These are phyloP conservation scores for Nothomitra cinnamomea DNA, from an alignment of 2,329 filamentous ascomycete species.

Conservation along the genomic window DNA sequence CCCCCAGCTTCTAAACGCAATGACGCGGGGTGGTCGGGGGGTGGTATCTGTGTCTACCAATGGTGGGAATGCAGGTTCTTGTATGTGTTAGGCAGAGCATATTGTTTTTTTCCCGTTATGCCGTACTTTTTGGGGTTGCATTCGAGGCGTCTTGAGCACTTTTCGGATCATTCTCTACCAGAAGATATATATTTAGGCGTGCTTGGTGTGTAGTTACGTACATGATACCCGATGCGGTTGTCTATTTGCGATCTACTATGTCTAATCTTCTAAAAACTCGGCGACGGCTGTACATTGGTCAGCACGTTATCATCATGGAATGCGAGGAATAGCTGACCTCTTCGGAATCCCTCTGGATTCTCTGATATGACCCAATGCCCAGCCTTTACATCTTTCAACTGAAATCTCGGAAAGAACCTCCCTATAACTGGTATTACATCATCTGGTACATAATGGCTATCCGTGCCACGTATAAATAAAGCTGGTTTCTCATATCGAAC, in stretches of 20 bases:
- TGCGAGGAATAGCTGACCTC: constrained; percentile 34
- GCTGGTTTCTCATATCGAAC: constrained; percentile 58
- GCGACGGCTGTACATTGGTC: constrained; percentile 4
- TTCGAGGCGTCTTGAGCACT: neutral
- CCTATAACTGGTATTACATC: constrained; percentile 66
- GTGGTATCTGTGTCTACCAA: constrained; percentile 8
- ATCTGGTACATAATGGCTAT: constrained; percentile 64
- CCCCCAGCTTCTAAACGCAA: constrained; percentile 24
- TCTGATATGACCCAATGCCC: constrained; percentile 89
- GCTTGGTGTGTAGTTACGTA: neutral
- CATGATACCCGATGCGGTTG: neutral
- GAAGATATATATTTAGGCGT: neutral
- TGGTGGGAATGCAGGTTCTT: constrained; percentile 6
- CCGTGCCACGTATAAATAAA: constrained; percentile 63
- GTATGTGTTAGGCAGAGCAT: constrained; percentile 8
- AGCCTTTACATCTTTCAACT: constrained; percentile 54
- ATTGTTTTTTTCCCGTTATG: neutral
- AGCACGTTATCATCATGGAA: neutral
- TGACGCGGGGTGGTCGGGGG: neutral
- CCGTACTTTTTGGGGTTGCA: neutral
- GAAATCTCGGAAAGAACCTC: constrained; percentile 65
- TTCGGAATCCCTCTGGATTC: constrained; percentile 60
- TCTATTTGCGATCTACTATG: neutral
- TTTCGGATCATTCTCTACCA: neutral
- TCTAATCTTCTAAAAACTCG: constrained; percentile 4